These are phyloP conservation scores for Hypoxylon cercidicola DNA, from an alignment of 495 filamentous ascomycete species.

Conservation along the genomic window DNA sequence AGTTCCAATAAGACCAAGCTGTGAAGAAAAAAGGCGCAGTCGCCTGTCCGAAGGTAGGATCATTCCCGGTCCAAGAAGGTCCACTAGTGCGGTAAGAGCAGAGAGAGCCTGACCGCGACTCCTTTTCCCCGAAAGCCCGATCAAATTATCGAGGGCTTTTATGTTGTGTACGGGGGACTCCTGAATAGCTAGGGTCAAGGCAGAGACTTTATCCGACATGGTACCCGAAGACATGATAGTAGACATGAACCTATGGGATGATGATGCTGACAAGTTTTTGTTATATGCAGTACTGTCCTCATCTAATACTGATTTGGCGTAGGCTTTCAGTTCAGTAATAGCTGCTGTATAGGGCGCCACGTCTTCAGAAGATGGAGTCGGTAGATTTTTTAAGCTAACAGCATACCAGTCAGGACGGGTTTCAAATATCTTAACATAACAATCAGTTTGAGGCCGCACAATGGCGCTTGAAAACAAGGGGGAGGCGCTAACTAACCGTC, in stretches of 20 bases:
- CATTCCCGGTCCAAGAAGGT: constrained; percentile 88
- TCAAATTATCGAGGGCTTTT: constrained; percentile 84
- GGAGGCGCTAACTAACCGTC: constrained; percentile 55
- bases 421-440: constrained; percentile 68
- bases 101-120: constrained; percentile 94
- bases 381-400: constrained; percentile 67
- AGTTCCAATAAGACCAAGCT: constrained; percentile 76
- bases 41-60: constrained; percentile 85
- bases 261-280: constrained; percentile 65
- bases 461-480: constrained; percentile 8
- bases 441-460: constrained; percentile 37
- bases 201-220: constrained; percentile 94
- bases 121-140: constrained; percentile 83
- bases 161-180: constrained; percentile 94
- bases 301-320: constrained; percentile 79
- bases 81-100: constrained; percentile 89
- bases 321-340: constrained; percentile 76
- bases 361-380: constrained; percentile 56
- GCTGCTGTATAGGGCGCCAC: constrained; percentile 64
- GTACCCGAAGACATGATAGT: constrained; percentile 98
- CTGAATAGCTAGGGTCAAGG: constrained; percentile 90
- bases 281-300: constrained; percentile 74
- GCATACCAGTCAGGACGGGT: constrained; percentile 90
- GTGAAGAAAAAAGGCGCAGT: constrained; percentile 79
- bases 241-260: constrained; percentile 91